Evolutionary conservation across 805 yeast species (phyloP).

Genomic region (Candida verbasci): DNA sequence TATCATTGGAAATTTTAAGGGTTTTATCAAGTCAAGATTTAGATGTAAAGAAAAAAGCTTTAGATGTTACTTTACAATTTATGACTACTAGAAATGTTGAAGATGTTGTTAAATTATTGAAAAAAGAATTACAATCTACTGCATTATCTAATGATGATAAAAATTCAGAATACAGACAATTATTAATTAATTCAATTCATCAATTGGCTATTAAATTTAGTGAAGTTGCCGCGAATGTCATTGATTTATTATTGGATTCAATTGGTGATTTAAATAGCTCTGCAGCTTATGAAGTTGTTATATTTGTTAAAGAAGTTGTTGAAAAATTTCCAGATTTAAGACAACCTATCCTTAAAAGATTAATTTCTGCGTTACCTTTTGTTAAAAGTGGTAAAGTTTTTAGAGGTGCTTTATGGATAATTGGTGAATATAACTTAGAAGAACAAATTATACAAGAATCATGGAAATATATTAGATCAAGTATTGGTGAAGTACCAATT

Average conservation of each 20-base stretch:
- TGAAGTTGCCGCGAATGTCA: slow-evolving; percentile 89
- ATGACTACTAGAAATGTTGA: slow-evolving; percentile 87
- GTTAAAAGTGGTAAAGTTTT: slow-evolving; percentile 86
- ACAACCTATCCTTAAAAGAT: slow-evolving; percentile 55
- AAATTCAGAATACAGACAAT: slow-evolving; percentile 79
- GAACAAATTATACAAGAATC: slow-evolving; percentile 71
- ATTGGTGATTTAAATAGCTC: slow-evolving; percentile 77
- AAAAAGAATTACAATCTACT: slow-evolving; percentile 82
- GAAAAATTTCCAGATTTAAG: slow-evolving; percentile 86
- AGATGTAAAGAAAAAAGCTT: slow-evolving; percentile 85
- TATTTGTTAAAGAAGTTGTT: slow-evolving; percentile 91
- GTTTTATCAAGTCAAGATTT: slow-evolving; percentile 84
- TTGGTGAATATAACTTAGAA: slow-evolving; percentile 84
- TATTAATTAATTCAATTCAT: slow-evolving; percentile 84
- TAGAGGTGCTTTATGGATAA: slow-evolving; percentile 91
- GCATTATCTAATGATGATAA: slow-evolving; percentile 72
- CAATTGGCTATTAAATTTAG: slow-evolving; percentile 81
- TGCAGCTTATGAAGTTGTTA: slow-evolving; percentile 84
- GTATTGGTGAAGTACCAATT: slow-evolving; percentile 90
- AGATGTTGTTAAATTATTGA: slow-evolving; percentile 85
- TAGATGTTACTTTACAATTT: slow-evolving; percentile 76
- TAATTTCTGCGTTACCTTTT: slow-evolving; percentile 56
- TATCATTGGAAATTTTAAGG: slow-evolving; percentile 80
- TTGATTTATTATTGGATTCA: slow-evolving; percentile 81
- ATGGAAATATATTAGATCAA: slow-evolving; percentile 81